A percentile compares a stretch with the other conserved stretches of the same genome.
Evolutionary conservation across 495 filamentous ascomycete species (phyloP).

Genomic region (Clavariopsis aquatica): DNA sequence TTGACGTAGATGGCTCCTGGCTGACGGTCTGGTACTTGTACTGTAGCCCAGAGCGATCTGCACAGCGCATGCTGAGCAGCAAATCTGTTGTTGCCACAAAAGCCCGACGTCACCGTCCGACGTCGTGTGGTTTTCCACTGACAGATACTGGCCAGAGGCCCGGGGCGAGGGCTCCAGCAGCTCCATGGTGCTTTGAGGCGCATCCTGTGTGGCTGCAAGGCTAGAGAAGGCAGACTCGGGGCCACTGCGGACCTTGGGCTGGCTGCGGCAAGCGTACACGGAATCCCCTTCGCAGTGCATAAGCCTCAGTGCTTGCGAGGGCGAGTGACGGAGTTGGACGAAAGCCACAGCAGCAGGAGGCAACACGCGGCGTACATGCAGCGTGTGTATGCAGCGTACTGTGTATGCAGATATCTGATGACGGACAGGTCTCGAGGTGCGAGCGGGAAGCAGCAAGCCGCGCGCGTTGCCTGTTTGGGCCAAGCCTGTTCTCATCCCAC

Average conservation of each 20-base stretch:
- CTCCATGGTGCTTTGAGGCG: too few relatives aligned
- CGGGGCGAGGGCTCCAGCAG: too few relatives aligned
- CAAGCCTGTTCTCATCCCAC: conserved; percentile 19
- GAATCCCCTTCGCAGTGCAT: not conserved
- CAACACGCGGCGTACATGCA: not conserved
- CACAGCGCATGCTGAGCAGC: conserved; percentile 15
- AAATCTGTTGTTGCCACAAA: conserved; percentile 20
- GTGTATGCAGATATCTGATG: conserved; percentile 17
- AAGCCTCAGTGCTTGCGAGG: conserved; percentile 1
- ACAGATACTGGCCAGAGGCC: too few relatives aligned
- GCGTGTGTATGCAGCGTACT: not conserved
- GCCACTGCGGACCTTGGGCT: not conserved
- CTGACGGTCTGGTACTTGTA: conserved; percentile 7
- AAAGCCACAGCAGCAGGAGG: not conserved
- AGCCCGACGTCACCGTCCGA: conserved; percentile 16
- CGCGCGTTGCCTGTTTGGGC: conserved; percentile 6
- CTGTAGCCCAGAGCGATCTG: conserved; percentile 14
- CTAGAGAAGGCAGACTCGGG: not conserved
- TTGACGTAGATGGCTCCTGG: conserved; percentile 37
- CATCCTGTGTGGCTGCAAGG: not conserved
- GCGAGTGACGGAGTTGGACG: not conserved
- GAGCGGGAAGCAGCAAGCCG: conserved; percentile 18
- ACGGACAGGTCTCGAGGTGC: conserved; percentile 22
- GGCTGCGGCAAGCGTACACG: not conserved
- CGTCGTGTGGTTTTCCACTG: too few relatives aligned